These are phyloP conservation scores for Colletotrichum eleusines DNA, from an alignment of 2,329 filamentous ascomycete genomes.

Conservation along the genomic window DNA sequence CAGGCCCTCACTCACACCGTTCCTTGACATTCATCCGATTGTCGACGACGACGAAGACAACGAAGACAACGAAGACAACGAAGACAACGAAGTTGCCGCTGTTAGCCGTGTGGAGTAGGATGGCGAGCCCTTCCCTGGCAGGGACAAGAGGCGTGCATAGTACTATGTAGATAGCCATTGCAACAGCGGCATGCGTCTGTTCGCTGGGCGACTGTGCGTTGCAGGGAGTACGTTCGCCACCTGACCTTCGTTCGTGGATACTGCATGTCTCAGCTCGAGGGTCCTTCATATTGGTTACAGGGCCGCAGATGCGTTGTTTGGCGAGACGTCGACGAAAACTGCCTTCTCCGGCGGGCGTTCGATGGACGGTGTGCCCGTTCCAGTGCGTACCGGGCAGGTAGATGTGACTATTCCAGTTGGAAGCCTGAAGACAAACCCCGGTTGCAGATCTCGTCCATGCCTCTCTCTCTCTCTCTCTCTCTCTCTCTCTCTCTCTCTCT, in stretches of 20 bases:
- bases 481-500: neutral
- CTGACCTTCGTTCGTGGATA: conserved; percentile 22
- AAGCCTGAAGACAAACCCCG: conserved; percentile 11
- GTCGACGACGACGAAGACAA: neutral
- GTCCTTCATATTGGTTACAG: conserved; percentile 32
- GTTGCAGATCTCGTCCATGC: conserved; percentile 38
- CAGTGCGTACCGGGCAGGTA: conserved; percentile 3
- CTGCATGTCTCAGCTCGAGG: conserved; percentile 39
- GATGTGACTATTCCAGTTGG: neutral
- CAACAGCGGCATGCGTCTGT: conserved; percentile 21
- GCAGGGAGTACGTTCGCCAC: conserved; percentile 25
- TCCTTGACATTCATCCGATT: conserved; percentile 24
- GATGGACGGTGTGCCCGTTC: neutral
- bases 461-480: too few species aligned
- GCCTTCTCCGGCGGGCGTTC: neutral
- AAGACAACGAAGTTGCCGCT: neutral
- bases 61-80: too few species aligned
- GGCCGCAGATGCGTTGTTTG: neutral
- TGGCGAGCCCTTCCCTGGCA: neutral
- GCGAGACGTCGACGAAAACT: neutral
- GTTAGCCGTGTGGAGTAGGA: conserved; percentile 5
- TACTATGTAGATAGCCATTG: neutral
- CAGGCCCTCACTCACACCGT: conserved; percentile 8
- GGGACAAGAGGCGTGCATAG: neutral
- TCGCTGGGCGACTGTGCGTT: conserved; percentile 38